Percentiles rank a stretch among this genome's conserved stretches.
Evolutionary conservation across 129 eudicot species (phyloP).

Genomic region (Smallanthus sonchifolius): DNA sequence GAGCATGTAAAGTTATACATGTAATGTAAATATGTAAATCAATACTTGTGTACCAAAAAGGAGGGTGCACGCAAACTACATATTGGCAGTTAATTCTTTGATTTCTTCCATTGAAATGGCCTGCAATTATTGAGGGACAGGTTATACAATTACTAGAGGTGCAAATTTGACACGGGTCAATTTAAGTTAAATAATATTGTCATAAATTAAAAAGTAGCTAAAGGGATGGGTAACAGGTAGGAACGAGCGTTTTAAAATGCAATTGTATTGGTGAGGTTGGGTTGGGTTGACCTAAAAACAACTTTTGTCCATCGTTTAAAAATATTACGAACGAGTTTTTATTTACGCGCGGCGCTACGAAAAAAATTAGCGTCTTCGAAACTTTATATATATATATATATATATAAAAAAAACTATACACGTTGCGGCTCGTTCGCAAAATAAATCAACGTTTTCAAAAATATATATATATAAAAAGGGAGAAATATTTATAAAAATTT

Average conservation of each 20-base stretch:
- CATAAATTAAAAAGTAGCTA: not conserved
- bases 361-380: too few relatives aligned
- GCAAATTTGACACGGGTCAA: not conserved
- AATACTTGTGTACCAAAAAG: not conserved
- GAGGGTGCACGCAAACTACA: constrained; percentile 35
- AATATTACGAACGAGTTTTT: too few relatives aligned
- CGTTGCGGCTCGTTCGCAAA: too few relatives aligned
- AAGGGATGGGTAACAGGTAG: not conserved
- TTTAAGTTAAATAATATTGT: not conserved
- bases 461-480: too few relatives aligned
- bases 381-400: too few relatives aligned
- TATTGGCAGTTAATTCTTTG: constrained; percentile 66
- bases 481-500: too few relatives aligned
- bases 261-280: too few relatives aligned
- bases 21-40: not conserved
- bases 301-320: not conserved
- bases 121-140: constrained; percentile 37
- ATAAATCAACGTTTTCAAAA: too few relatives aligned
- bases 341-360: too few relatives aligned
- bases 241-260: too few relatives aligned
- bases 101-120: constrained; percentile 66
- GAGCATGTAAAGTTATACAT: constrained; percentile 6
- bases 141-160: not conserved
- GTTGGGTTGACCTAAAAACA: not conserved
- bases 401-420: too few relatives aligned